Evolutionary conservation across 768 basidiomycete species (phyloP), one percentile per base, ranked within the genome.

Genomic region (Tricholoma matsutake): DNA sequence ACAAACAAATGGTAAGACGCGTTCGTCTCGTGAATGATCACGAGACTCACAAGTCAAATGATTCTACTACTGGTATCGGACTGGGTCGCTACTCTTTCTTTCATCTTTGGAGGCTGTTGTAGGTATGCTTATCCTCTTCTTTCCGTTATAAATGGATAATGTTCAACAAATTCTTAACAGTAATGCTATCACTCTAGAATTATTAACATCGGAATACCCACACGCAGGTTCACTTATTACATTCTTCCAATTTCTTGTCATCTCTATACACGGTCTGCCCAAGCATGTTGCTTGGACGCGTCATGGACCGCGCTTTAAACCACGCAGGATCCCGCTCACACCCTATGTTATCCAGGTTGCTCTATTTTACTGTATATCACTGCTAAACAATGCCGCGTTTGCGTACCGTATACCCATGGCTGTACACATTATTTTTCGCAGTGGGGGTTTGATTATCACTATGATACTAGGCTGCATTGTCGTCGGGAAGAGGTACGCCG

Each of bases 41-140:
- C 49, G 49, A 51, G 49, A 51, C 25, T 10, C 18, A 41, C 2
- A 6, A 7, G 41, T 43, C 37, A 25, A 13, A 66, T 64, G 66
- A 29, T 57, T 57, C 14, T 45, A 57, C 52, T 60, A 6, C 5
- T 35, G 6, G 5, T 47, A 57, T 64, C 64, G n/a, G 67, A 71
- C 57, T 94, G 89, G 91, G 58, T 81, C 7, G 74, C 85, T 9
- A 86, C 92, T 0, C 71, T 96, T 25, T 76, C 85, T 1, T 77
- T 95, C 20, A 83, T 95, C 9, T 96, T 97, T 69, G 94, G 93
- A 1, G 95, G 95, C 1, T 97, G 95, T 73, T 97, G 95, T 79
- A 87, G 87, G 82, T 83, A 54, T 55, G 20, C 52, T 28, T 41
- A 11, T 16, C 9, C 57, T 22, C 28, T 56, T 4, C 14, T 34